A percentile compares a stretch with the other conserved stretches of the same genome.
Evolutionary conservation across 371 early-diverging fungal species (phyloP).

Genomic region (Apophysomyces trapeziformis): DNA sequence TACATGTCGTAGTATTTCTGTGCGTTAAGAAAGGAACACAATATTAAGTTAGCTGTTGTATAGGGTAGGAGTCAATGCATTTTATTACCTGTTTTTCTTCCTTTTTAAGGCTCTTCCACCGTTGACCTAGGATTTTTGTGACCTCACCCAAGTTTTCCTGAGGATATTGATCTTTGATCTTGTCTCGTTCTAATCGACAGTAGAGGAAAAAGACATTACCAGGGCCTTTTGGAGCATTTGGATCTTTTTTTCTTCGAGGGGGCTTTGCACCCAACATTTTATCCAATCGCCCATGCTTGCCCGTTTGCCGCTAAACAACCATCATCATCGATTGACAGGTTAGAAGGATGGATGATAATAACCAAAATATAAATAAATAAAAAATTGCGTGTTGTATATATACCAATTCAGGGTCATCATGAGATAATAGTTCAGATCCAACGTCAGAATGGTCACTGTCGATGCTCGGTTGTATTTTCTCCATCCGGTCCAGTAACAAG

Average conservation of each 20-base stretch:
- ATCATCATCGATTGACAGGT: background rate
- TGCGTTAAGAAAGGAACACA: background rate
- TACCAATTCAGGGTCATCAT: slow-evolving; percentile 24
- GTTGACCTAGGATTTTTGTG: slow-evolving; percentile 51
- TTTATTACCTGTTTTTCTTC: slow-evolving; percentile 59
- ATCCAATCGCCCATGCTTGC: slow-evolving; percentile 12
- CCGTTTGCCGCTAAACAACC: slow-evolving; percentile 8
- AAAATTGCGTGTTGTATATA: background rate
- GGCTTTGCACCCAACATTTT: slow-evolving; percentile 25
- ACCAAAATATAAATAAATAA: background rate
- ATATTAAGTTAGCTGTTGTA: background rate
- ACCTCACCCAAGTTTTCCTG: slow-evolving; percentile 56
- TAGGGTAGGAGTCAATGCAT: background rate
- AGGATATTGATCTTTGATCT: slow-evolving; percentile 61
- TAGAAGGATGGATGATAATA: background rate
- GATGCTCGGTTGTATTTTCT: slow-evolving; percentile 28
- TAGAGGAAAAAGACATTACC: slow-evolving; percentile 70
- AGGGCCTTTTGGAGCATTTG: slow-evolving; percentile 71
- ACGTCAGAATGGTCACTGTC: slow-evolving; percentile 35
- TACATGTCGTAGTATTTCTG: slow-evolving; percentile 58
- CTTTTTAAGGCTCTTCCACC: slow-evolving; percentile 54
- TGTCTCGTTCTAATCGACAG: slow-evolving; percentile 60
- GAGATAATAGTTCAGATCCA: slow-evolving; percentile 28
- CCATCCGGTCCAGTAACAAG: slow-evolving; percentile 16
- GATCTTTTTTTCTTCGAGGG: slow-evolving; percentile 58